phyloP scores from a whole-genome alignment of 805 yeast genomes.

The Alloascoidea africana region DNA sequence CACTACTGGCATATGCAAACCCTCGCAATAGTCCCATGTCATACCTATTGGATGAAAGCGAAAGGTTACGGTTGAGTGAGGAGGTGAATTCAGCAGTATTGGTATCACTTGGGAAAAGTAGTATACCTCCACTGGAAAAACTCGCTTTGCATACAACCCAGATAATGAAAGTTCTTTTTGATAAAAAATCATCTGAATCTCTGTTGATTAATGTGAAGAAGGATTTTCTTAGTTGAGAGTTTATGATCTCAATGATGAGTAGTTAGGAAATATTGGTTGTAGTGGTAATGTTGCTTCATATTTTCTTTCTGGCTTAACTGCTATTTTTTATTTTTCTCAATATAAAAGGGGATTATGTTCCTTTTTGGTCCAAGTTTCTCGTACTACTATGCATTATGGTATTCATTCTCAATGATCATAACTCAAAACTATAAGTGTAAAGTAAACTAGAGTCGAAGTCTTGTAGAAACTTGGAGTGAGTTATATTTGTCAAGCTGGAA shows the following conservation, averaged over 20 bases:
- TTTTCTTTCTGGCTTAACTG: no score
- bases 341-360: no score
- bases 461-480: no score
- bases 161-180: constrained; percentile 20
- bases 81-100: constrained; percentile 27
- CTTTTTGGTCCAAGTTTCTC: no score
- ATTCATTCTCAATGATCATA: no score
- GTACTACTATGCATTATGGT: no score
- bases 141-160: constrained; percentile 24
- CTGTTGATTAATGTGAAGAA: constrained; percentile 27
- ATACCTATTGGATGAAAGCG: constrained; percentile 20
- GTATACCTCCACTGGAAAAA: constrained; percentile 27
- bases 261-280: no score
- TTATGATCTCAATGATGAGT: neutral
- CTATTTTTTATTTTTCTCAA: no score
- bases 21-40: constrained; percentile 25
- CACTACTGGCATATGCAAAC: constrained; percentile 36
- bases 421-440: no score
- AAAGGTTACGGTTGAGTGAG: constrained; percentile 24
- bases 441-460: no score
- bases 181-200: constrained; percentile 18
- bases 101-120: constrained; percentile 25
- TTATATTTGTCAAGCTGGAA: no score
- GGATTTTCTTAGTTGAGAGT: constrained; percentile 24
- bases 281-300: no score